Percentiles rank a stretch among this genome's conserved stretches.
Conservation (phyloP, 371 early-diverging fungal species). For the Mucor saturninus region DNA sequence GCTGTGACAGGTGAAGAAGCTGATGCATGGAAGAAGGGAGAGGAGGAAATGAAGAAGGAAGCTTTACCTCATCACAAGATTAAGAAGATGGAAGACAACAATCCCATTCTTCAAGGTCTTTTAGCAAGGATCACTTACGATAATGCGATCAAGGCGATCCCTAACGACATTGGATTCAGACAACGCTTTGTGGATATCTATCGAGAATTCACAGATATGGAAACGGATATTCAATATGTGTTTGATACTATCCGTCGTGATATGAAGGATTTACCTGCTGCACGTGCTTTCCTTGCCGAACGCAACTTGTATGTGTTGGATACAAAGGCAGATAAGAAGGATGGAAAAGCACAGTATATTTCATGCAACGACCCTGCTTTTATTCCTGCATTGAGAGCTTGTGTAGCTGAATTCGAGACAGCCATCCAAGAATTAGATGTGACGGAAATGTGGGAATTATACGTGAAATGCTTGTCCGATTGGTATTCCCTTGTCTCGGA, state of each 20-base stretch:
- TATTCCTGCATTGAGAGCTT: conserved; percentile 59
- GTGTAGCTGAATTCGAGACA: conserved; percentile 54
- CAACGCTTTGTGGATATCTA: conserved; percentile 74
- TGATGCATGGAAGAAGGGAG: conserved; percentile 40
- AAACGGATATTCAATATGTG: conserved; percentile 44
- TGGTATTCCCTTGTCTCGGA: conserved; percentile 57
- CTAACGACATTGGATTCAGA: conserved; percentile 77
- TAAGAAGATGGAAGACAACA: conserved; percentile 49
- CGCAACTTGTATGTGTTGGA: conserved; percentile 38
- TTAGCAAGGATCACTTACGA: conserved; percentile 81
- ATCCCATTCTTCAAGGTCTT: conserved; percentile 80
- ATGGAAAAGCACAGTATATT: conserved; percentile 22
- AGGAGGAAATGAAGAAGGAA: conserved; percentile 45
- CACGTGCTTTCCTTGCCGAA: conserved; percentile 67
- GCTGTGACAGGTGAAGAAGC: conserved; percentile 66
- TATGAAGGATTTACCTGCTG: conserved; percentile 59
- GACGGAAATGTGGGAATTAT: conserved; percentile 62
- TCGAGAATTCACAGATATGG: conserved; percentile 57
- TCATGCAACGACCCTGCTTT: conserved; percentile 54
- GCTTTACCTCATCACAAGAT: conserved; percentile 16
- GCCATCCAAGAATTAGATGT: conserved; percentile 40
- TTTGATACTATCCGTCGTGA: conserved; percentile 66
- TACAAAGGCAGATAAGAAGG: conserved; percentile 33
- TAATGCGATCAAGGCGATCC: conserved; percentile 85
- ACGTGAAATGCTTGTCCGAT: conserved; percentile 61